Evolutionary conservation across 108 stramenopile genomes (phyloP).

Genomic region (Skeletonema costatum): DNA sequence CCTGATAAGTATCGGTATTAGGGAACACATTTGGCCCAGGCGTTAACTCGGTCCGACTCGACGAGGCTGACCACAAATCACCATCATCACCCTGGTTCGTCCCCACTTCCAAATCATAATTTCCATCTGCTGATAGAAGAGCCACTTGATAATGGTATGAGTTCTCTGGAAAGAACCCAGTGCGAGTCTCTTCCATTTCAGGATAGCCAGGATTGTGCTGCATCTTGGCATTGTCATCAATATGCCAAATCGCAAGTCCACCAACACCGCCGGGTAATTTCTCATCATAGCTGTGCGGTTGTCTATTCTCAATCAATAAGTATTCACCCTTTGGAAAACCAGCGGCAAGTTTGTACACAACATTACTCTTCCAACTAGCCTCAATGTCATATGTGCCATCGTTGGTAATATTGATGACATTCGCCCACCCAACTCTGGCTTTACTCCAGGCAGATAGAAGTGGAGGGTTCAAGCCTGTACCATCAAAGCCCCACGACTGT

Average conservation of each 20-base stretch:
- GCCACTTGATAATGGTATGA: slow-evolving; percentile 74
- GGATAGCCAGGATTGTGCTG: slow-evolving; percentile 52
- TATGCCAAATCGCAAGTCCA: slow-evolving; percentile 68
- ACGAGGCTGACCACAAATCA: slow-evolving; percentile 52
- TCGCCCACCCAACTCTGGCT: slow-evolving; percentile 55
- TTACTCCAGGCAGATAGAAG: slow-evolving; percentile 58
- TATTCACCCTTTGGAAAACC: slow-evolving; percentile 60
- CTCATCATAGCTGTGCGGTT: slow-evolving; percentile 53
- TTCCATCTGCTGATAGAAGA: slow-evolving; percentile 70
- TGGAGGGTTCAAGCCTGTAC: slow-evolving; percentile 51
- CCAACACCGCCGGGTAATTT: slow-evolving; percentile 30
- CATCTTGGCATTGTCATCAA: slow-evolving; percentile 50
- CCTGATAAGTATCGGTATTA: slow-evolving; percentile 67
- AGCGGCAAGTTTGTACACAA: slow-evolving; percentile 54
- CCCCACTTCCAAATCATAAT: slow-evolving; percentile 71
- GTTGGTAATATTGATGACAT: slow-evolving; percentile 34
- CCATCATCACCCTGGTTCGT: slow-evolving; percentile 51
- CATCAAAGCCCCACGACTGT: slow-evolving; percentile 52
- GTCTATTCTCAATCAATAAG: slow-evolving; percentile 72
- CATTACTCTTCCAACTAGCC: slow-evolving; percentile 27
- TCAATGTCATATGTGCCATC: slow-evolving; percentile 43
- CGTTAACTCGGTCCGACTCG: slow-evolving; percentile 27
- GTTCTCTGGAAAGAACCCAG: slow-evolving; percentile 60
- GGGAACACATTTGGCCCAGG: slow-evolving; percentile 39
- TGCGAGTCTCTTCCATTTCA: slow-evolving; percentile 12